Evolutionary conservation across 345 rosid genomes (phyloP).

Genomic region (Citrus unshiu): DNA sequence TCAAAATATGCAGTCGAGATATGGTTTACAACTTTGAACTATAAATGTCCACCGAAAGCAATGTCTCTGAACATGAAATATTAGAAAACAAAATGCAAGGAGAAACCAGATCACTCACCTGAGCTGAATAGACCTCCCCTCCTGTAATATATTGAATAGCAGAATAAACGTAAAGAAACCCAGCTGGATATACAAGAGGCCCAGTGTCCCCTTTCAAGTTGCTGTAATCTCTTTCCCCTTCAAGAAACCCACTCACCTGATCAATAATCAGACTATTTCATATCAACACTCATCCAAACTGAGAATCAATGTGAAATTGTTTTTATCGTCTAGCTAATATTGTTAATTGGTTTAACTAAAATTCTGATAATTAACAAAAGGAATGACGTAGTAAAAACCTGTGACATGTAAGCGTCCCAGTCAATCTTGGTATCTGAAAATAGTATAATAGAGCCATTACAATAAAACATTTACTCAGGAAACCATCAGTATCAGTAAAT

Average conservation of each 20-base stretch:
- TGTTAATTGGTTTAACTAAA: neutral
- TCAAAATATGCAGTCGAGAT: neutral
- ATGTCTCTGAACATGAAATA: neutral
- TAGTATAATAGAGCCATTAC: neutral
- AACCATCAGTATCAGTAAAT: neutral
- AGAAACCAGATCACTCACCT: constrained; percentile 35
- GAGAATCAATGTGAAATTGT: neutral
- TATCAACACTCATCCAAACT: constrained; percentile 13
- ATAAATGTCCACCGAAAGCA: no score
- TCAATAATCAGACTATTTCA: constrained; percentile 1
- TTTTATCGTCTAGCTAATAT: neutral
- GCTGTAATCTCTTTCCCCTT: constrained; percentile 84
- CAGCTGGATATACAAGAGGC: constrained; percentile 94
- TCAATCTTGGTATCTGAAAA: constrained; percentile 91
- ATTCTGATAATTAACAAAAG: neutral
- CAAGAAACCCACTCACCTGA: constrained; percentile 85
- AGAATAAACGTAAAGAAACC: constrained; percentile 90
- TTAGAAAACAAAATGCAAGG: neutral
- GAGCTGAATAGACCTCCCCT: constrained; percentile 70
- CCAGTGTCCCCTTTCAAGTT: constrained; percentile 95
- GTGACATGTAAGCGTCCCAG: constrained; percentile 99
- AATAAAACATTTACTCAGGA: neutral
- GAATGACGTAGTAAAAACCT: constrained; percentile 39
- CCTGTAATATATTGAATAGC: constrained; percentile 66
- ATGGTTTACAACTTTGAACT: neutral